Base-by-base conservation (phyloP, 768 basidiomycete species). In the Tricholoma saponaceum region DNA sequence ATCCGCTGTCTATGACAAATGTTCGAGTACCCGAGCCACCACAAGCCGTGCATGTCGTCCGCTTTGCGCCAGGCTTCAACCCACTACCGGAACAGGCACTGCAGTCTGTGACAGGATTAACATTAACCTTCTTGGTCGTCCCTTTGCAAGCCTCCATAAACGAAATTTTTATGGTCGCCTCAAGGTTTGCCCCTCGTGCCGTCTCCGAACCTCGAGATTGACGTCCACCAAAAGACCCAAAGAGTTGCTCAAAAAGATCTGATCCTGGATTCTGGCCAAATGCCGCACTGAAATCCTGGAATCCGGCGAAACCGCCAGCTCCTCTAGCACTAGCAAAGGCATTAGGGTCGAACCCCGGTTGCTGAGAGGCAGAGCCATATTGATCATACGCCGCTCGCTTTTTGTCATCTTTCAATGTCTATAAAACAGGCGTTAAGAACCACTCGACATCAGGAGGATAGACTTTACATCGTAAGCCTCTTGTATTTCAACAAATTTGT, bases 91-190 rank as follows among this genome's bases (percentile, higher is more conserved):
- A 81, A 74, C 97, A 99, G 8, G 92, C 82, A 41, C 74, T 74
- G 70, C 97, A 98, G 63, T 93, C 83, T 47, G 86, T 83, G 41
- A 98, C 83, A 12, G 95, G 92, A 18, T 84, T 85, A 59, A 92
- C 78, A 56, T 82, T 85, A 63, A 98, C 77, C 56, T 82, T 87
- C 56, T 88, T 85, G 49, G 80, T 81, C 16, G 89, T 77, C 51
- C 97, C 97, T 72, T 90, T 93, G 76, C 92, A 94, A n/a, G 95
- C 90, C 59, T 99, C 97, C 73, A 95, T 82, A 76, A 99, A 99
- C 47, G 79, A 83, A 62, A 99, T 76, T 47, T 80, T 82, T 65
- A 98, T 64, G 33, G 77, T 79, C 8, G 87, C 79, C 70, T 97
- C 92, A 51, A 98, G 78, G 69, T 98, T 92, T 58, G 85, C 85